Evolutionary conservation across 176 grass and related monocot species (phyloP).

Genomic region (Hyparrhenia diplandra): DNA sequence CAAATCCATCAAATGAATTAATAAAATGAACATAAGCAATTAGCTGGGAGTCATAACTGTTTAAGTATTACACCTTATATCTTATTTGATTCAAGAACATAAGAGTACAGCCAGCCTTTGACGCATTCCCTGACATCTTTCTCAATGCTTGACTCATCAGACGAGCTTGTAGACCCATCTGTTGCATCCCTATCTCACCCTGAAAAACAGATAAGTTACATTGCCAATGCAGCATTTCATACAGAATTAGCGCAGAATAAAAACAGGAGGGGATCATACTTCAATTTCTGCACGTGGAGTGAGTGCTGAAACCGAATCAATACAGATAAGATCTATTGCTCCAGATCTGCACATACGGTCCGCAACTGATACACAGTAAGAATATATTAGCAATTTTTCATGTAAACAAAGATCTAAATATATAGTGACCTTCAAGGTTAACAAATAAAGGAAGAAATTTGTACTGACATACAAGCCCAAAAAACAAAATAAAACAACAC

Average conservation of each 20-base stretch:
- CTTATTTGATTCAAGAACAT: conserved; percentile 99
- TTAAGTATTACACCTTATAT: conserved; percentile 70
- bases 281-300: conserved; percentile 97
- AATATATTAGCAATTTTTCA: conserved; percentile 22
- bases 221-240: not conserved
- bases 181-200: conserved; percentile 99
- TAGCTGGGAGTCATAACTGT: conserved; percentile 1
- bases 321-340: conserved; percentile 93
- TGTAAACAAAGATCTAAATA: no score
- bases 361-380: conserved; percentile 67
- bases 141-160: conserved; percentile 99
- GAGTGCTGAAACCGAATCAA: conserved; percentile 96
- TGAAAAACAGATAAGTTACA: conserved; percentile 20
- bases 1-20: conserved; percentile 17
- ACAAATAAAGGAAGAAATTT: not conserved
- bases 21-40: conserved; percentile 25
- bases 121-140: conserved; percentile 99
- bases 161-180: conserved; percentile 98
- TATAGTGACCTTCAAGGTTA: not conserved
- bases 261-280: conserved; percentile 26
- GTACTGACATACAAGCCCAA: not conserved
- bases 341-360: conserved; percentile 99
- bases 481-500: not conserved
- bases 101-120: conserved; percentile 96
- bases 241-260: not conserved